Conservation (phyloP, 768 basidiomycete genomes). For the Auriscalpium orientale region DNA sequence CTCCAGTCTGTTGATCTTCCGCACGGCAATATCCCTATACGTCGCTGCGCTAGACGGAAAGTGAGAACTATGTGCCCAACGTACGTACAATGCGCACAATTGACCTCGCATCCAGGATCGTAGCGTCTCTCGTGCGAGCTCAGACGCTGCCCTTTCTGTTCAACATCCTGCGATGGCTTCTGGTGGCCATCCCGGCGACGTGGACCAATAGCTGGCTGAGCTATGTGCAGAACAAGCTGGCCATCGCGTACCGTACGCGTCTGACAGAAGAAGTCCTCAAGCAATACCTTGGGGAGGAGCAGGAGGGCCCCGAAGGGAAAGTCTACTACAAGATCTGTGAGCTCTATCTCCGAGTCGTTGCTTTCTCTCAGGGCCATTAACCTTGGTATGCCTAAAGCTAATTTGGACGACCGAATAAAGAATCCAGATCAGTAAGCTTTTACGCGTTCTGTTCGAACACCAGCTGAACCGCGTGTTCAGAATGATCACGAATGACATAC, state of each 20-base stretch:
- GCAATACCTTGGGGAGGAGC: slow-evolving; percentile 74
- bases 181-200: slow-evolving; percentile 89
- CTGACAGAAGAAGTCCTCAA: slow-evolving; percentile 77
- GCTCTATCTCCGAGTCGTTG: slow-evolving; percentile 17
- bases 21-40: slow-evolving; percentile 89
- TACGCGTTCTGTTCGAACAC: neutral
- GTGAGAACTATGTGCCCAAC: slow-evolving; percentile 27
- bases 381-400: slow-evolving; percentile 40
- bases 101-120: slow-evolving; percentile 51
- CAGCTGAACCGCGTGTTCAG: slow-evolving; percentile 28
- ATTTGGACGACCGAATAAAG: slow-evolving; percentile 92
- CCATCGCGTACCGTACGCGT: slow-evolving; percentile 81
- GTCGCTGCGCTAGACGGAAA: slow-evolving; percentile 91
- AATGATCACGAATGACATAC: slow-evolving; percentile 95
- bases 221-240: slow-evolving; percentile 89
- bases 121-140: slow-evolving; percentile 88
- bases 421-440: slow-evolving; percentile 79
- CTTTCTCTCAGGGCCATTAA: neutral
- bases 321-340: slow-evolving; percentile 89
- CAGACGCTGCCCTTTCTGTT: slow-evolving; percentile 69
- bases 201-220: slow-evolving; percentile 91
- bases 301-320: slow-evolving; percentile 62
- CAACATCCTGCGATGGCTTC: slow-evolving; percentile 85
- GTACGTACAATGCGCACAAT: slow-evolving; percentile 1
- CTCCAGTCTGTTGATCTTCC: slow-evolving; percentile 78